Conservation (phyloP, 2,329 filamentous ascomycete genomes). For the Sordariomycetes sp. region DNA sequence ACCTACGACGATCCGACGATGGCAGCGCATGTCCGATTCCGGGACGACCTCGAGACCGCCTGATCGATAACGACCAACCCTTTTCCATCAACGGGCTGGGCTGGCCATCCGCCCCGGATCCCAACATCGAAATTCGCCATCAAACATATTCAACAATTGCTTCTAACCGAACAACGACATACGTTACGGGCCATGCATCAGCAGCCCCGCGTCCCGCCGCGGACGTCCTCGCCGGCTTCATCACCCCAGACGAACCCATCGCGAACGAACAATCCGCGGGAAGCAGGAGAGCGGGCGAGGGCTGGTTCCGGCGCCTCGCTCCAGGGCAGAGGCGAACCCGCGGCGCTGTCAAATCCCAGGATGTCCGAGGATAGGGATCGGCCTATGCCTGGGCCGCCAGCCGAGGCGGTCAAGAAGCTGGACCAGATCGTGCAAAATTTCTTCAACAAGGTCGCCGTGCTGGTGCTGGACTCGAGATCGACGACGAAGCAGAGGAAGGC, state of each 20-base stretch:
- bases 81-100: conserved; percentile 1
- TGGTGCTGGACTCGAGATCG: conserved; percentile 75
- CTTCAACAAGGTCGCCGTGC: conserved; percentile 76
- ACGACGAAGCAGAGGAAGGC: conserved; percentile 47
- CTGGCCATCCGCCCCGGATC: neutral
- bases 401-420: conserved; percentile 67
- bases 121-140: neutral
- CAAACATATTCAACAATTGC: neutral
- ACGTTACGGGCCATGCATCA: conserved; percentile 78
- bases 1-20: conserved; percentile 16
- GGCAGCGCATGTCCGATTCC: conserved; percentile 22
- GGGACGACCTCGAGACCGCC: conserved; percentile 18
- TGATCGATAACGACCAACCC: conserved; percentile 9
- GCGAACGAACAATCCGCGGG: conserved; percentile 67
- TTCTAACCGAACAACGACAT: no score
- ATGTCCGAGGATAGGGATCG: neutral
- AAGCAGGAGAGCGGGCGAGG: conserved; percentile 35
- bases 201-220: conserved; percentile 67
- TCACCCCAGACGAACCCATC: conserved; percentile 64
- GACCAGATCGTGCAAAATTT: conserved; percentile 96
- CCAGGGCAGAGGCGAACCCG: conserved; percentile 1
- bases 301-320: conserved; percentile 27
- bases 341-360: neutral
- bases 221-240: conserved; percentile 63
- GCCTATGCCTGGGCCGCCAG: conserved; percentile 31